Percentiles rank a stretch among this genome's conserved stretches.
Evolutionary conservation across 345 rosid species (phyloP).

Genomic region (Physaria fendleri): DNA sequence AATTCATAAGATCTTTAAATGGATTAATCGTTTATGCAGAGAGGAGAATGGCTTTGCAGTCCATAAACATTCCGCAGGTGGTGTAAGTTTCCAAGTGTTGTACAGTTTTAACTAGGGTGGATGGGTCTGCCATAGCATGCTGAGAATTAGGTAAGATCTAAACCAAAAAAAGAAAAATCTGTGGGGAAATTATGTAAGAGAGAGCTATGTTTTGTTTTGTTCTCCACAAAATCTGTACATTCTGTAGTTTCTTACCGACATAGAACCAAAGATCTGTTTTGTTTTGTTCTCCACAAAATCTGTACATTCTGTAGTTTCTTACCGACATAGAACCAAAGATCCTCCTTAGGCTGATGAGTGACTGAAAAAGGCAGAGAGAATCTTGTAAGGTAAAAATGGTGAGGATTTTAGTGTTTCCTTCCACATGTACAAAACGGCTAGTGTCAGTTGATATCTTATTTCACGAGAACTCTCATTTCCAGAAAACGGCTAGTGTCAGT

Average conservation of each 20-base stretch:
- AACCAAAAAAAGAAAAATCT: slow-evolving; percentile 37
- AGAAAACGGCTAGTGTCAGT: no score
- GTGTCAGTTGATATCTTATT: no score
- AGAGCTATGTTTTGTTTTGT: slow-evolving; percentile 41
- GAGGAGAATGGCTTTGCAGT: slow-evolving; percentile 26
- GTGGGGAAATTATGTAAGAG: slow-evolving; percentile 24
- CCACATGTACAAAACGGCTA: no score
- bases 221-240: slow-evolving; percentile 50
- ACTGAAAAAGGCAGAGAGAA: slow-evolving; percentile 25
- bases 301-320: slow-evolving; percentile 69
- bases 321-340: slow-evolving; percentile 42
- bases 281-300: slow-evolving; percentile 42
- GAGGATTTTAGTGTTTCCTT: slow-evolving; percentile 33
- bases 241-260: slow-evolving; percentile 58
- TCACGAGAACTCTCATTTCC: no score
- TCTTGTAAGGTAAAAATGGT: slow-evolving; percentile 57
- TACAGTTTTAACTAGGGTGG: slow-evolving; percentile 27
- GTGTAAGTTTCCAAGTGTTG: slow-evolving; percentile 18
- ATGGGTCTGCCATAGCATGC: slow-evolving; percentile 34
- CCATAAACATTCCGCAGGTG: neutral
- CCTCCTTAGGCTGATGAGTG: slow-evolving; percentile 31
- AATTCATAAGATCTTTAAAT: neutral
- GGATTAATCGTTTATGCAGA: neutral
- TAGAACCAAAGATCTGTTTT: slow-evolving; percentile 42
- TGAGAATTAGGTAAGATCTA: slow-evolving; percentile 32